Evolutionary conservation across 108 stramenopile species (phyloP).

Genomic region (Nannochloropsis gaditana): DNA sequence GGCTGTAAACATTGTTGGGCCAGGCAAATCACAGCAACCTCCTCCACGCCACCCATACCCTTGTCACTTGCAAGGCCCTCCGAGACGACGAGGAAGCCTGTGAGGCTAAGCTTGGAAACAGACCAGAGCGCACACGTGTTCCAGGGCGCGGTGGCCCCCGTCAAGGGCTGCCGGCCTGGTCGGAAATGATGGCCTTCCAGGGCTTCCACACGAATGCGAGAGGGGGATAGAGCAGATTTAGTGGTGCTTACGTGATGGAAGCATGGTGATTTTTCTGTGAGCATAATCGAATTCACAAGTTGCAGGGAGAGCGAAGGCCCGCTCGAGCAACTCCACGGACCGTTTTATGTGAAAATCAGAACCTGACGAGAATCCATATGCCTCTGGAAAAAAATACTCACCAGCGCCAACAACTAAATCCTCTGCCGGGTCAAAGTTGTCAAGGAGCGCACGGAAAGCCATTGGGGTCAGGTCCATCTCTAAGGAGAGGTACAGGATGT

Average conservation of each 20-base stretch:
- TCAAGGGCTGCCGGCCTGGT: not conserved
- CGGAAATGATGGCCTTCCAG: slow-evolving; percentile 14
- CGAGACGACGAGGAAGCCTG: not conserved
- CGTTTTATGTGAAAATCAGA: too few relatives aligned
- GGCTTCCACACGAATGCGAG: not conserved
- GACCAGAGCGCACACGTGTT: not conserved
- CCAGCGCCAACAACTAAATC: not conserved
- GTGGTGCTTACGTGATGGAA: not conserved
- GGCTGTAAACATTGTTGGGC: not conserved
- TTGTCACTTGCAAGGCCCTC: not conserved
- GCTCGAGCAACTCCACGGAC: too few relatives aligned
- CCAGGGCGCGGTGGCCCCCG: not conserved
- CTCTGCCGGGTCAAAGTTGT: not conserved
- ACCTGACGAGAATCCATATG: not conserved
- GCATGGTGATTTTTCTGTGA: not conserved
- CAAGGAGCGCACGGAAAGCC: not conserved
- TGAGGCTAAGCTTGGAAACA: not conserved
- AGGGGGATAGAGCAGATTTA: not conserved
- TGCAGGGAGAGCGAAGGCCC: too few relatives aligned
- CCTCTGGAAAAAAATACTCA: not conserved
- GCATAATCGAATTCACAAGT: too few relatives aligned
- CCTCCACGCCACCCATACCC: not conserved
- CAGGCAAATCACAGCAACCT: not conserved
- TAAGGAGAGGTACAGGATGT: slow-evolving; percentile 5
- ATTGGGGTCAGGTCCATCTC: not conserved